A percentile compares a stretch with the other conserved stretches of the same genome.
These are phyloP conservation scores for Cetraspora pellucida DNA, from an alignment of 192 early-diverging fungal species.

Conservation along the genomic window DNA sequence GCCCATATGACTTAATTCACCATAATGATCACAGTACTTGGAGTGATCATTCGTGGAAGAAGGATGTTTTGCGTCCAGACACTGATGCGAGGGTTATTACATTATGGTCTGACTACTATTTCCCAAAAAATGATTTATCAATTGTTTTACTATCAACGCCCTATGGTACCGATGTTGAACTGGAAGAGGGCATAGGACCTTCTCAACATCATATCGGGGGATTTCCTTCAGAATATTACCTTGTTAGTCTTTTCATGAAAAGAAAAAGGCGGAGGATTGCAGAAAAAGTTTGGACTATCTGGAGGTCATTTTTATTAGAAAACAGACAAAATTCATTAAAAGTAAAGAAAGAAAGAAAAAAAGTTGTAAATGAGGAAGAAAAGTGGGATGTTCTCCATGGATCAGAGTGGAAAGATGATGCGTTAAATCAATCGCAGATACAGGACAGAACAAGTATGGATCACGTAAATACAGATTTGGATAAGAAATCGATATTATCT, in stretches of 20 bases:
- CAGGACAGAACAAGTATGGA: background rate
- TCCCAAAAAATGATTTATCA: slow-evolving; percentile 34
- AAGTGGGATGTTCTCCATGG: background rate
- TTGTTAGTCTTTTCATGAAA: slow-evolving; percentile 26
- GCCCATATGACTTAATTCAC: background rate
- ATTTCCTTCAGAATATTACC: slow-evolving; percentile 18
- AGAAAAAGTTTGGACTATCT: slow-evolving; percentile 15
- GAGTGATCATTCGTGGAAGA: slow-evolving; percentile 33
- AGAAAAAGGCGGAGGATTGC: slow-evolving; percentile 18
- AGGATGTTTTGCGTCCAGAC: slow-evolving; percentile 36
- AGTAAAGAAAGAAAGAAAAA: background rate
- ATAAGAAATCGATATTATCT: background rate
- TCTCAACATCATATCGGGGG: background rate
- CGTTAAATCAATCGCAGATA: background rate
- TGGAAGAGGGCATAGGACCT: background rate
- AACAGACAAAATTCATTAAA: slow-evolving; percentile 10
- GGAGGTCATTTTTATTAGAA: slow-evolving; percentile 32
- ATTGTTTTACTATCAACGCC: slow-evolving; percentile 22
- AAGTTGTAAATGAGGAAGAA: background rate
- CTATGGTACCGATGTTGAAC: background rate
- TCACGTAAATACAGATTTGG: background rate
- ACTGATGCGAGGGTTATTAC: slow-evolving; percentile 41
- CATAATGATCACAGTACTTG: background rate
- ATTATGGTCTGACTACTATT: slow-evolving; percentile 48
- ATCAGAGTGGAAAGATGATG: background rate